A percentile compares a stretch with the other conserved stretches of the same genome.
phyloP scores from a whole-genome alignment of 352 stramenopile genomes.

The Phytophthora kernoviae region DNA sequence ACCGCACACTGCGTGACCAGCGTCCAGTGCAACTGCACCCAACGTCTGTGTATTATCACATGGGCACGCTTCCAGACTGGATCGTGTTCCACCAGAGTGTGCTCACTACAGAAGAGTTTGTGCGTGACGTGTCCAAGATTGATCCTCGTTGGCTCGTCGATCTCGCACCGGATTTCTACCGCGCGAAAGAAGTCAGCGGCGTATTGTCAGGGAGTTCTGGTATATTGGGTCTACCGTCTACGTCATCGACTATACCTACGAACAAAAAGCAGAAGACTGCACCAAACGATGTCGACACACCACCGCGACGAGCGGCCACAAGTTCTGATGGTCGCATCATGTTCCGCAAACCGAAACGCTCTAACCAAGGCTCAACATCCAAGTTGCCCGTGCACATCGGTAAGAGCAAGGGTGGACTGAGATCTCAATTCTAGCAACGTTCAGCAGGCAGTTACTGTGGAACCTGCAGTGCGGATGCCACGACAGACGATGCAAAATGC shows the following conservation, averaged over 20 bases:
- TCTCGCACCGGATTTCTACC: constrained; percentile 76
- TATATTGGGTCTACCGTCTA: constrained; percentile 60
- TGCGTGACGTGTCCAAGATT: constrained; percentile 73
- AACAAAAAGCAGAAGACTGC: constrained; percentile 34
- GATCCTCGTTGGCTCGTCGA: constrained; percentile 77
- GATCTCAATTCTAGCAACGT: constrained; percentile 71
- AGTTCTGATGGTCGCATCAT: constrained; percentile 63
- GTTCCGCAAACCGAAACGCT: constrained; percentile 67
- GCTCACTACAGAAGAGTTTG: constrained; percentile 96
- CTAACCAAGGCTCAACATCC: constrained; percentile 28
- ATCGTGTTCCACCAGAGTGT: constrained; percentile 99
- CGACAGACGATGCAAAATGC: not conserved
- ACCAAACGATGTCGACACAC: constrained; percentile 13
- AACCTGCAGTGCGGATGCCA: not conserved
- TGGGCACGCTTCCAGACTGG: constrained; percentile 94
- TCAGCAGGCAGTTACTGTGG: not conserved
- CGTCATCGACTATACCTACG: constrained; percentile 8
- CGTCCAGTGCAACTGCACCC: constrained; percentile 77
- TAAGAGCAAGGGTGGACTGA: constrained; percentile 81
- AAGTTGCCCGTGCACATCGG: constrained; percentile 80
- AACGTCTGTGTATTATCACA: constrained; percentile 76
- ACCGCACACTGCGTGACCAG: constrained; percentile 71
- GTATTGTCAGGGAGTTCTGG: constrained; percentile 73
- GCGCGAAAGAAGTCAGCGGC: constrained; percentile 67
- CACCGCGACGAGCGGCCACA: constrained; percentile 25